These are phyloP conservation scores for Tuctoria greenei DNA, from an alignment of 176 grass and related monocot species.

Conservation along the genomic window DNA sequence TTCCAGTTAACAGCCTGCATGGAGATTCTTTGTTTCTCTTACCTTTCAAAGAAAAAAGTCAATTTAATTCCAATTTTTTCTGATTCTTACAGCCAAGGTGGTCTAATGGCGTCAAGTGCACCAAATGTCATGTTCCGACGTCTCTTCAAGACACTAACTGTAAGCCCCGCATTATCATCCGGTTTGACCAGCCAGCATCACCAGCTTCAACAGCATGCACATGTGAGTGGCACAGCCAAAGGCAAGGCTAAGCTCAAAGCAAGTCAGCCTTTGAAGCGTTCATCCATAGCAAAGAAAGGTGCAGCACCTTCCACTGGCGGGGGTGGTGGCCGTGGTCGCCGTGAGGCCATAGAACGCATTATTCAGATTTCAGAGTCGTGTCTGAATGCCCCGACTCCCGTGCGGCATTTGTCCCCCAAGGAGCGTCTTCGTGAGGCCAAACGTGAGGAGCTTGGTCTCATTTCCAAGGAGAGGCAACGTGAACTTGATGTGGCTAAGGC, in stretches of 20 bases:
- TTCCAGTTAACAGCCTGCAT: not conserved
- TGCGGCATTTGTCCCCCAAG: constrained; percentile 58
- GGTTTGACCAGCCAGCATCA: constrained; percentile 31
- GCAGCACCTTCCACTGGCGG: constrained; percentile 24
- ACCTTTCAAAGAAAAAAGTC: not conserved
- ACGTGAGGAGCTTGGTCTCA: constrained; percentile 79
- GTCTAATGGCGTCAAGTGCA: constrained; percentile 27
- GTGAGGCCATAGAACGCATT: constrained; percentile 59
- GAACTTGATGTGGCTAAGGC: constrained; percentile 76
- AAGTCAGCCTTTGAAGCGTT: constrained; percentile 54
- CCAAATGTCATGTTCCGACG: constrained; percentile 8
- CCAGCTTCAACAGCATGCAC: constrained; percentile 45
- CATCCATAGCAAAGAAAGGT: constrained; percentile 51
- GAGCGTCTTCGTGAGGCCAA: constrained; percentile 63
- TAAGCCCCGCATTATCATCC: constrained; percentile 14
- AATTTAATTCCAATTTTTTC: not conserved
- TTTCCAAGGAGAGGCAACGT: constrained; percentile 76
- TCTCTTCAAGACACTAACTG: constrained; percentile 32
- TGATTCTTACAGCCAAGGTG: constrained; percentile 13
- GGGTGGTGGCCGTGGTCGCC: constrained; percentile 32
- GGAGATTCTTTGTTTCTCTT: not conserved
- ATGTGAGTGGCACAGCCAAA: constrained; percentile 75
- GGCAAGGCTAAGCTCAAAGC: constrained; percentile 74
- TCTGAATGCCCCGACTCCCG: constrained; percentile 58
- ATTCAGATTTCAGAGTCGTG: constrained; percentile 65